These are phyloP conservation scores for Blastobotrys malaysiensis DNA, from an alignment of 1,139 yeast species.

Conservation along the genomic window DNA sequence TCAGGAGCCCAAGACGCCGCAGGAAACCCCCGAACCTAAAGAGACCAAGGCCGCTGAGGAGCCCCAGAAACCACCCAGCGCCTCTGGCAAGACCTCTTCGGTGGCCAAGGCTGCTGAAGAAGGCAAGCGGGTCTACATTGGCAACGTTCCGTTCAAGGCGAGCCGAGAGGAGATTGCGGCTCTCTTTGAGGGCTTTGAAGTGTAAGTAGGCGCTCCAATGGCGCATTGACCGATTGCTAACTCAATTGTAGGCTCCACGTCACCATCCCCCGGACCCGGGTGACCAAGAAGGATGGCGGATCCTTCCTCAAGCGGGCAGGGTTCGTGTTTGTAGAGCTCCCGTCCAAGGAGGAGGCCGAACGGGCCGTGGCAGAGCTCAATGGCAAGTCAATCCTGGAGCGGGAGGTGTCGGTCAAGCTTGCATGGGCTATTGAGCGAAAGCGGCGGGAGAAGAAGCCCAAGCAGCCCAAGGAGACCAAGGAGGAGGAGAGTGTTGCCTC, in stretches of 20 bases:
- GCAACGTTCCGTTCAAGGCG: slow-evolving; percentile 31
- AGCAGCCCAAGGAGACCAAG: slow-evolving; percentile 10
- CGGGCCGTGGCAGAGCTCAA: slow-evolving; percentile 43
- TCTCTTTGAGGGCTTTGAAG: slow-evolving; percentile 27
- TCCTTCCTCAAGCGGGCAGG: slow-evolving; percentile 43
- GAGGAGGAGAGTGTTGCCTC: not conserved
- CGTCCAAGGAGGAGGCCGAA: slow-evolving; percentile 45
- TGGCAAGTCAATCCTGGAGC: slow-evolving; percentile 44
- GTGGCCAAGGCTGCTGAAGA: slow-evolving; percentile 13
- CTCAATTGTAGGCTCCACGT: slow-evolving; percentile 4
- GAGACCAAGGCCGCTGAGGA: not conserved
- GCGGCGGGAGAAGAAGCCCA: slow-evolving; percentile 9
- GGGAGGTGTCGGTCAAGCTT: slow-evolving; percentile 45
- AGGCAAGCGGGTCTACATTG: slow-evolving; percentile 27
- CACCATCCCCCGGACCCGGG: slow-evolving; percentile 16
- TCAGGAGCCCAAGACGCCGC: not conserved
- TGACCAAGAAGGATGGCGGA: slow-evolving; percentile 16
- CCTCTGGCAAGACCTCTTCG: not conserved
- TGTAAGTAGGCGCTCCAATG: slow-evolving; percentile 24
- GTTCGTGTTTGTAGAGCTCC: slow-evolving; percentile 60
- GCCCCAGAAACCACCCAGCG: not conserved
- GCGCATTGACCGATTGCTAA: not conserved
- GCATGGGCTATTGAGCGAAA: slow-evolving; percentile 35
- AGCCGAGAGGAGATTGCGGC: slow-evolving; percentile 24
- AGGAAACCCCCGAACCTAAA: not conserved